Evolutionary conservation across 345 rosid genomes (phyloP).

Genomic region (Microthlaspi erraticum): DNA sequence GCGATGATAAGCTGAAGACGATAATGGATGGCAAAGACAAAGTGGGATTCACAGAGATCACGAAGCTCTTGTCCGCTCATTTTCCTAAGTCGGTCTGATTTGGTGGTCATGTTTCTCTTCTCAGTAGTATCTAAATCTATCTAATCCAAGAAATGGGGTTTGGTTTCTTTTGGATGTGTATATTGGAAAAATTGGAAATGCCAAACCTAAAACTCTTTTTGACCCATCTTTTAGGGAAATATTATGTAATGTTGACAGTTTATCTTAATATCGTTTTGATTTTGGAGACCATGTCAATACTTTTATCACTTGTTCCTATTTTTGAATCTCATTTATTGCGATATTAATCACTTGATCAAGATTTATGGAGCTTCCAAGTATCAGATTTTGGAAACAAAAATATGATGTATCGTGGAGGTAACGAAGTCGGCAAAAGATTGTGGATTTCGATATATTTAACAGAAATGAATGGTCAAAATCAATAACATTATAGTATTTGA

Average conservation of each 20-base stretch:
- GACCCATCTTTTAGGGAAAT: constrained; percentile 1
- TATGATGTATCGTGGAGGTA: neutral
- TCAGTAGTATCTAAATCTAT: neutral
- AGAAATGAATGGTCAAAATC: neutral
- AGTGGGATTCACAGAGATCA: constrained; percentile 76
- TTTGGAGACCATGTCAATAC: too few relatives aligned
- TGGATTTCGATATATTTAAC: neutral
- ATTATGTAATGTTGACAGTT: constrained; percentile 6
- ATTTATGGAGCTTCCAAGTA: too few relatives aligned
- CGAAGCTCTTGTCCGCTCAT: constrained; percentile 66
- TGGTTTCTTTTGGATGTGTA: constrained; percentile 29
- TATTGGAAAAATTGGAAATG: constrained; percentile 2
- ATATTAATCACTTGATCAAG: too few relatives aligned
- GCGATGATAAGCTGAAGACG: constrained; percentile 79
- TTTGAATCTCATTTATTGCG: too few relatives aligned
- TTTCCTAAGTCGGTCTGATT: constrained; percentile 60
- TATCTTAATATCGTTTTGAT: too few relatives aligned
- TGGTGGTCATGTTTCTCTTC: neutral
- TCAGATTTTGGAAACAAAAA: too few relatives aligned
- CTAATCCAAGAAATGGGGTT: constrained; percentile 1
- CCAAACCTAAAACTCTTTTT: constrained; percentile 1
- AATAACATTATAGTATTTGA: neutral
- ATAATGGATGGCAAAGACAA: constrained; percentile 70
- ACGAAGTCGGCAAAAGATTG: neutral
- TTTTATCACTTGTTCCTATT: too few relatives aligned